Evolutionary conservation across 441 rosid species (phyloP).

Genomic region (Pelargonium myrrhifolium): DNA sequence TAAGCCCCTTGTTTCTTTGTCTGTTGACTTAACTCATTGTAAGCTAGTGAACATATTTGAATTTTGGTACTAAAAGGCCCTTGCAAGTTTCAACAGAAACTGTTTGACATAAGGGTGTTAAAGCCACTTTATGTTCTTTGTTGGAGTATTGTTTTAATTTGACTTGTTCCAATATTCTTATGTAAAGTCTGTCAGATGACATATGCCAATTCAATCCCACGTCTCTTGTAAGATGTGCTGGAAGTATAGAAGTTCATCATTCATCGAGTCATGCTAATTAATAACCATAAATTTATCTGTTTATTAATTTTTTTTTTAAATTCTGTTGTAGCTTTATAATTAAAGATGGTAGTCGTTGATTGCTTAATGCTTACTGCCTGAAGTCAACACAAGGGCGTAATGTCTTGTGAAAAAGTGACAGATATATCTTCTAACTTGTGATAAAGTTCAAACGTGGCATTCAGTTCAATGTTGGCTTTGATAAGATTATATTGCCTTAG

Average conservation of each 20-base stretch:
- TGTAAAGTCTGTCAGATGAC: neutral
- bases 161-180: neutral
- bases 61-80: neutral
- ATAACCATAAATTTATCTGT: neutral
- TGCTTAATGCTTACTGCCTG: too few relatives aligned
- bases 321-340: neutral
- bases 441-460: neutral
- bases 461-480: neutral
- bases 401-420: neutral
- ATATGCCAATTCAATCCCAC: neutral
- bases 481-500: neutral
- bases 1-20: slow-evolving; percentile 23
- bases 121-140: neutral
- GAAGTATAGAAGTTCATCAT: neutral
- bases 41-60: neutral
- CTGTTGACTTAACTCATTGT: neutral
- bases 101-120: neutral
- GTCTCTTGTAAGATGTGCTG: neutral
- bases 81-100: neutral
- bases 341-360: neutral
- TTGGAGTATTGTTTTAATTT: neutral
- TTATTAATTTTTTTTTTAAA: too few relatives aligned
- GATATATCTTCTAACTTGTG: neutral
- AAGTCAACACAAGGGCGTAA: too few relatives aligned
- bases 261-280: neutral